Percentiles rank a stretch among this genome's conserved stretches.
phyloP scores from a whole-genome alignment of 2,329 filamentous ascomycete species.

The Blastomyces percursus region DNA sequence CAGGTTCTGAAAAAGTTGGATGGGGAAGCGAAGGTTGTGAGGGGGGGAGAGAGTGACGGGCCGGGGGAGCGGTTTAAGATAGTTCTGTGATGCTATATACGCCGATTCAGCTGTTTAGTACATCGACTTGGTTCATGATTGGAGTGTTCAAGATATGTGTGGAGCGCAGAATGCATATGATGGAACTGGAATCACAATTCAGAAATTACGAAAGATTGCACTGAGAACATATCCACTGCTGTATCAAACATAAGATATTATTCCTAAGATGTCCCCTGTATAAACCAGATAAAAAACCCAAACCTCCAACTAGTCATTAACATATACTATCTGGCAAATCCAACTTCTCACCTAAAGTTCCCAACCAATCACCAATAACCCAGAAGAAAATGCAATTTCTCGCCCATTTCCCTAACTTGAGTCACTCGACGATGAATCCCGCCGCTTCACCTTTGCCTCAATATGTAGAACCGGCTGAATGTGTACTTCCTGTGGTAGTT shows the following conservation, averaged over 20 bases:
- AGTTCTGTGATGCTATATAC: neutral
- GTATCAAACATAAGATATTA: neutral
- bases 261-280: neutral
- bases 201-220: neutral
- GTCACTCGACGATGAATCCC: slow-evolving; percentile 1
- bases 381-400: neutral
- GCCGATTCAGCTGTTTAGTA: too few species aligned
- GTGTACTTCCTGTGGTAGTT: neutral
- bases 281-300: neutral
- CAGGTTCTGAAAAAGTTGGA: slow-evolving; percentile 73
- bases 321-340: neutral
- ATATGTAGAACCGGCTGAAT: neutral
- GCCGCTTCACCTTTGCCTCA: neutral
- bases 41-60: neutral
- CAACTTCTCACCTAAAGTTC: neutral
- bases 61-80: neutral
- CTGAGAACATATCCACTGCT: neutral
- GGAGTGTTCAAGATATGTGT: too few species aligned
- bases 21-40: slow-evolving; percentile 55
- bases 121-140: neutral
- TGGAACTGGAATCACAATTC: too few species aligned
- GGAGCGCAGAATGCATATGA: too few species aligned
- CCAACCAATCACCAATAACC: neutral
- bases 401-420: neutral
- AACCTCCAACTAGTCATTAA: neutral